phyloP scores from a whole-genome alignment of 345 rosid species.

The Garcia nutans region DNA sequence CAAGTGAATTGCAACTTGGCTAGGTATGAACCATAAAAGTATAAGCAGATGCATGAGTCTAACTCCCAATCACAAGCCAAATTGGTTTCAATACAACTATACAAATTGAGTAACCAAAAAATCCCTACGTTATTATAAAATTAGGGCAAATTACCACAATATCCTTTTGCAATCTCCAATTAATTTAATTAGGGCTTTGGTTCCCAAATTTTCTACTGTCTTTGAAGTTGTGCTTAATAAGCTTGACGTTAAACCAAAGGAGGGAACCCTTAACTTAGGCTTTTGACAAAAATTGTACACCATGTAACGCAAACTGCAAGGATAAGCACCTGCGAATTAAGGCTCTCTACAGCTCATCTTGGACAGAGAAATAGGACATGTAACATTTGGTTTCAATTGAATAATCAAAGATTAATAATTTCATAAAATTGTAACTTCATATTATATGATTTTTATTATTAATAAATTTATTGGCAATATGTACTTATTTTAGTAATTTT shows the following conservation, averaged over 20 bases:
- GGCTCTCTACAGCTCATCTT: too few relatives aligned
- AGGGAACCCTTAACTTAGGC: too few relatives aligned
- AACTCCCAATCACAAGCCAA: neutral
- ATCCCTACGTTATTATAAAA: neutral
- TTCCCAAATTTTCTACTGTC: neutral
- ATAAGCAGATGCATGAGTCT: neutral
- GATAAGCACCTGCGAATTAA: neutral
- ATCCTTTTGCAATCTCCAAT: too few relatives aligned
- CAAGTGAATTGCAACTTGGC: neutral
- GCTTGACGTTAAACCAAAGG: neutral
- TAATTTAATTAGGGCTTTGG: neutral
- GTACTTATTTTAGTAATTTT: too few relatives aligned
- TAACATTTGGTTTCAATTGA: too few relatives aligned
- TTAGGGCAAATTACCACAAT: neutral
- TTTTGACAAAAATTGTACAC: too few relatives aligned
- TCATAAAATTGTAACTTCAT: too few relatives aligned
- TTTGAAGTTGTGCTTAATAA: neutral
- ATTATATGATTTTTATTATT: too few relatives aligned
- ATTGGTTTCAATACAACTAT: neutral
- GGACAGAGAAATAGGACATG: neutral
- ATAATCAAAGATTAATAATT: too few relatives aligned
- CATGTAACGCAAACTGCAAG: neutral
- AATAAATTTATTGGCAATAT: too few relatives aligned
- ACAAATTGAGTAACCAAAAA: neutral
- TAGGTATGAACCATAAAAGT: neutral